phyloP scores from a whole-genome alignment of 2,329 filamentous ascomycete genomes.

The Hymenotorrendiella dingleyae region DNA sequence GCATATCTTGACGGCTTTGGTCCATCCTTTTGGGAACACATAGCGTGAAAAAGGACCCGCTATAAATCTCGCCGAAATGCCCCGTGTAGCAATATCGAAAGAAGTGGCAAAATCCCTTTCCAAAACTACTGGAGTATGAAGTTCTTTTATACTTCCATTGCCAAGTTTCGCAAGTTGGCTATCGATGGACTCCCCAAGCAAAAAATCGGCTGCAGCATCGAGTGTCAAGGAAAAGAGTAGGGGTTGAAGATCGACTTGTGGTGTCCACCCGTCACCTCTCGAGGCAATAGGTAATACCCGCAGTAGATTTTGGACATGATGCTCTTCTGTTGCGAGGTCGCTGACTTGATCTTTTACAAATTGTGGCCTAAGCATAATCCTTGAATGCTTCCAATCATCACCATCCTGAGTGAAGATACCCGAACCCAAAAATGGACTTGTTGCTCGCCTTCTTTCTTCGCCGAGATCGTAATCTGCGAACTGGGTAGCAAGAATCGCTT shows the following conservation, averaged over 20 bases:
- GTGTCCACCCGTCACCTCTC: conserved; percentile 1
- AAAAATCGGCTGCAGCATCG: conserved; percentile 60
- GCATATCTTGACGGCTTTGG: background rate
- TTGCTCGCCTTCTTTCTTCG: conserved; percentile 46
- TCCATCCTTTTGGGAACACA: background rate
- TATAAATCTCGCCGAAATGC: background rate
- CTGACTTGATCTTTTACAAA: conserved; percentile 52
- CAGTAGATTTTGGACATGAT: conserved; percentile 1
- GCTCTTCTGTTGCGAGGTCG: conserved; percentile 42
- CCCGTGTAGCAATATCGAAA: background rate
- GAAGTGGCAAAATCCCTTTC: conserved; percentile 1
- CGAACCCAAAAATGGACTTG: conserved; percentile 22
- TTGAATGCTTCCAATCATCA: conserved; percentile 25
- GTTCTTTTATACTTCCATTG: too few species aligned
- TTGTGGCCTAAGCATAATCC: conserved; percentile 46
- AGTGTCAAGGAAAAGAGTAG: conserved; percentile 60
- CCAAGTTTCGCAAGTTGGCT: background rate
- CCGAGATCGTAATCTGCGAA: conserved; percentile 46
- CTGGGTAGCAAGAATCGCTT: conserved; percentile 46
- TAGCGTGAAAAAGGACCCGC: background rate
- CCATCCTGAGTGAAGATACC: conserved; percentile 31
- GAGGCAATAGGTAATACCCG: background rate
- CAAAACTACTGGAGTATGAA: too few species aligned
- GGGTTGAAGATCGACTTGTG: conserved; percentile 27
- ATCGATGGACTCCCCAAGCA: conserved; percentile 44